phyloP scores from a whole-genome alignment of 176 grass and related monocot genomes.

The Eragrostis curvula region DNA sequence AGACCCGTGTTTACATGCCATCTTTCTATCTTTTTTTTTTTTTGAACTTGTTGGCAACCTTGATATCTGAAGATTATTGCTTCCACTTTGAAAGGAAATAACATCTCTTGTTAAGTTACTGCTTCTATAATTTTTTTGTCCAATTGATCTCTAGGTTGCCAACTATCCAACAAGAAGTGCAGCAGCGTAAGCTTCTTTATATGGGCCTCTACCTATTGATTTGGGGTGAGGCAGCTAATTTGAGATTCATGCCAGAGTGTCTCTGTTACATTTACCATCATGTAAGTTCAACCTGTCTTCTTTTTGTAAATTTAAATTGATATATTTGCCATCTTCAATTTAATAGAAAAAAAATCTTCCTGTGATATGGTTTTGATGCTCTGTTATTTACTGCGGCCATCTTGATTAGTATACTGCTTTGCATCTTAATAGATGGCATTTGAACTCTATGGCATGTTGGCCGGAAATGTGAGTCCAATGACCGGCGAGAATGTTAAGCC shows the following conservation, averaged over 20 bases:
- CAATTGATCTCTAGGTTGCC: slow-evolving; percentile 72
- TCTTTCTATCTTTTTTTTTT: neutral
- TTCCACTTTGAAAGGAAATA: neutral
- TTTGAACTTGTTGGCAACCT: neutral
- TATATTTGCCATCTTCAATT: neutral
- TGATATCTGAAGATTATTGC: neutral
- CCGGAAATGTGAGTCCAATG: slow-evolving; percentile 86
- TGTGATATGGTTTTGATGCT: slow-evolving; percentile 9
- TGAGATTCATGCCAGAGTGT: slow-evolving; percentile 99
- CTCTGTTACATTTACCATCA: slow-evolving; percentile 99
- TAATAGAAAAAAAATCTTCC: neutral
- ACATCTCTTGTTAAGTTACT: neutral
- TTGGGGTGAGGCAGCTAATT: slow-evolving; percentile 98
- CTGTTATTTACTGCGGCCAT: neutral
- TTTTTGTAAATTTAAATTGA: neutral
- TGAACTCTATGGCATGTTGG: slow-evolving; percentile 91
- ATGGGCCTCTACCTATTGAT: slow-evolving; percentile 93
- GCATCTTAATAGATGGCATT: slow-evolving; percentile 79
- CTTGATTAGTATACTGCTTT: slow-evolving; percentile 23
- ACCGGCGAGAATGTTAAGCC: slow-evolving; percentile 96
- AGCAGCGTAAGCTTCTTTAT: slow-evolving; percentile 98
- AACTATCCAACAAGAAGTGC: slow-evolving; percentile 97
- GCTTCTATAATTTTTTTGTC: neutral
- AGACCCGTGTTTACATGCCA: neutral
- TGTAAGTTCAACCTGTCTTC: slow-evolving; percentile 62